Evolutionary conservation across 805 yeast species (phyloP), one percentile per base, ranked within the genome.

Genomic region (Candida ficus): DNA sequence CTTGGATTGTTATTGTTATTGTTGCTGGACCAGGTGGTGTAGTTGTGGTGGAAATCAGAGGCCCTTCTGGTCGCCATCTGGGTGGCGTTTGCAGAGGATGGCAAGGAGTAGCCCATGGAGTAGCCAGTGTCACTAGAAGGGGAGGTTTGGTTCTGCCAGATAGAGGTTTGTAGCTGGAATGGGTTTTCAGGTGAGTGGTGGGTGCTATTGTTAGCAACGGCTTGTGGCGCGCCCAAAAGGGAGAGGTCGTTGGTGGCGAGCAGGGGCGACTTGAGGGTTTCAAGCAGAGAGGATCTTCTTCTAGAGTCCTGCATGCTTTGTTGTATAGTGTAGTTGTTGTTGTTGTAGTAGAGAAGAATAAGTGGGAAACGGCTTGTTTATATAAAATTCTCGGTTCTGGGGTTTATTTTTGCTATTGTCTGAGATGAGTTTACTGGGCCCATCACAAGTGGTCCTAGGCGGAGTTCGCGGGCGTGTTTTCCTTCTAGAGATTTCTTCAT

Each of bases 271-370:
- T 45, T 45, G 25, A 45, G 35, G 12, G 46, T 25, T 4, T 37
- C 44, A 5, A 45, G 37, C 20, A 45, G 25, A 5, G 48, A 45
- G 13, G 42, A 37, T 42, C 48, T 42, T 45, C 48, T 42, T 37
- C 42, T 38, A 12, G 34, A 33, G 21, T 36, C 28, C 39, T 31
- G 33, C 34, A 33, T 29, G 12, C 22, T 17, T 22, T 22, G 7
- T 5, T 19, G 13, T 4, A 13, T 18, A 8, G 30, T 17, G 9
- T 38, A 14, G 29, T 6, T 8, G 8, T 9, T 10, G 12, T 7
- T n/a, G n/a, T 4, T 26, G n/a, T 6, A 6, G n/a, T 25, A 18
- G 22, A 20, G 2, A n/a, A 10, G 12, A 21, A 3, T 9, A 33
- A 17, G 29, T 25, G 38, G 35, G 33, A 39, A 39, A 29, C 12